phyloP scores from a whole-genome alignment of 352 stramenopile genomes.

The Pythium sukuiense region DNA sequence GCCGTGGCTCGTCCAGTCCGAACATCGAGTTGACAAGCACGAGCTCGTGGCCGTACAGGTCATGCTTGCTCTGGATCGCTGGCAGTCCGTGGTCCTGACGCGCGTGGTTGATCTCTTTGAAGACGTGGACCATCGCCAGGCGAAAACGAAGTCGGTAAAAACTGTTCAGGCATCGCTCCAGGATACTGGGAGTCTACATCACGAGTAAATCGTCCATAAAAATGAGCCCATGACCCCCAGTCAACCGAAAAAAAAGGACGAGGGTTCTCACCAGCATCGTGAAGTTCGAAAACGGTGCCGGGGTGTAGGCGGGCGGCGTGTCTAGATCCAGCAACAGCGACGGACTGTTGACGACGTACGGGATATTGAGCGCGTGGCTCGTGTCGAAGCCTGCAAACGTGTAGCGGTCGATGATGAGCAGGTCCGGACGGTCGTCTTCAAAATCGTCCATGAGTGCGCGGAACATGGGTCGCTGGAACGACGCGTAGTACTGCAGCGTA shows the following conservation, averaged over 20 bases:
- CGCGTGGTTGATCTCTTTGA: constrained; percentile 67
- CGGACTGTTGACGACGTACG: constrained; percentile 81
- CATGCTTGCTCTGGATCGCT: constrained; percentile 47
- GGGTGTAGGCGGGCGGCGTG: constrained; percentile 72
- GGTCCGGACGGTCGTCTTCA: constrained; percentile 58
- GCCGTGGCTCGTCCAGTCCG: constrained; percentile 74
- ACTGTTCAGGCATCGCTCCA: constrained; percentile 80
- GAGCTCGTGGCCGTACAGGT: constrained; percentile 55
- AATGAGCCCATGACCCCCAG: neutral
- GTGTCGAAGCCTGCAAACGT: constrained; percentile 80
- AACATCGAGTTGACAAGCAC: constrained; percentile 85
- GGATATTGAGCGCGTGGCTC: constrained; percentile 58
- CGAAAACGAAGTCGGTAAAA: constrained; percentile 77
- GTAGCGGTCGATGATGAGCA: constrained; percentile 80
- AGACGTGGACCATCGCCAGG: constrained; percentile 54
- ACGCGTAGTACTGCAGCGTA: constrained; percentile 73
- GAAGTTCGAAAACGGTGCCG: constrained; percentile 82
- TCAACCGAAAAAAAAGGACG: constrained; percentile 15
- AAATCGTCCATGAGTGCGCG: constrained; percentile 53
- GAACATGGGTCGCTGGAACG: constrained; percentile 81
- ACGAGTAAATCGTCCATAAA: neutral
- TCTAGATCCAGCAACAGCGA: constrained; percentile 87
- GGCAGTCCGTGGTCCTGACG: constrained; percentile 52
- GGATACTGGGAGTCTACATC: constrained; percentile 60
- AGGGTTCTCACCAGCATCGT: constrained; percentile 60